phyloP scores from a whole-genome alignment of 2,329 filamentous ascomycete genomes.

The Aspergillus intermedius region DNA sequence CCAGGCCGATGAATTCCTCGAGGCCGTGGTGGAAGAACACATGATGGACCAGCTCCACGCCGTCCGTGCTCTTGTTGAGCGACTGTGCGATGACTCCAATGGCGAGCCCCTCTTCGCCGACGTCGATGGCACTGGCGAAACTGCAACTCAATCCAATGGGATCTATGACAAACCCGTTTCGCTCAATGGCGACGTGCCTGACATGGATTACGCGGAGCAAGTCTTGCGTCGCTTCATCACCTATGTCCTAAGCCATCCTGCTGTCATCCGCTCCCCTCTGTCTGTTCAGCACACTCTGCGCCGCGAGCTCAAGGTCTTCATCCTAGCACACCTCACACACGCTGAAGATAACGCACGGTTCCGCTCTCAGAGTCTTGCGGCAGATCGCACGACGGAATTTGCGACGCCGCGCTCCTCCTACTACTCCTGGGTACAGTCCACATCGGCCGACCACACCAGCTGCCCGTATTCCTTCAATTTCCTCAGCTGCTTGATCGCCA shows the following conservation, averaged over 20 bases:
- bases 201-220: background rate
- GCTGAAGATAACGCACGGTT: conserved; percentile 7
- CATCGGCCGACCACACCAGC: conserved; percentile 12
- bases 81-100: background rate
- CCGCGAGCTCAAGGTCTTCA: conserved; percentile 6
- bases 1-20: conserved; percentile 23
- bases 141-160: background rate
- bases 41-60: background rate
- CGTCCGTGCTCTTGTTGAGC: background rate
- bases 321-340: conserved; percentile 7
- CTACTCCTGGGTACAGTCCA: conserved; percentile 16
- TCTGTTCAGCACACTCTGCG: background rate
- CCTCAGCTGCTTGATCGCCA: conserved; percentile 12
- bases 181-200: conserved; percentile 11
- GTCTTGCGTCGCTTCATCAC: background rate
- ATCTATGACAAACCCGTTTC: background rate
- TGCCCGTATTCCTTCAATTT: conserved; percentile 19
- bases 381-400: background rate
- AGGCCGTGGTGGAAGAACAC: conserved; percentile 11
- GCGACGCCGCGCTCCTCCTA: background rate
- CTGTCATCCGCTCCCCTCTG: background rate
- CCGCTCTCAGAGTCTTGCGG: background rate
- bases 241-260: background rate
- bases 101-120: background rate
- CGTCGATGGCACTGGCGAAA: background rate